phyloP scores from a whole-genome alignment of 371 early-diverging fungal species.

The Mycotypha africana region DNA sequence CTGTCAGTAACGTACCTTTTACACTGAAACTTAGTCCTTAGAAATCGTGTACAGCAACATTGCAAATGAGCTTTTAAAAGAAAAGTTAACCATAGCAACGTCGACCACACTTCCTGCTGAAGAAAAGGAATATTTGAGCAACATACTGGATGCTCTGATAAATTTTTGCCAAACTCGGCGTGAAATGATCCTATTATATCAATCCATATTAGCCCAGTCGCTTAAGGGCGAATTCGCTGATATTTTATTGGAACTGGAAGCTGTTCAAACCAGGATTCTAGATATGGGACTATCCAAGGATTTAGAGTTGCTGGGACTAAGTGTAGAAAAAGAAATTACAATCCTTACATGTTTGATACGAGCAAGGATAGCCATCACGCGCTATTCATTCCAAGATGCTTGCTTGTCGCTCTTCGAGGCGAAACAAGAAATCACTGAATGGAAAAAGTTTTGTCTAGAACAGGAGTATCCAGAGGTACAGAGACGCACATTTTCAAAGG shows the following conservation, averaged over 20 bases:
- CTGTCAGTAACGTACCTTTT: no score
- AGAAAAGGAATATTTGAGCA: slow-evolving; percentile 11
- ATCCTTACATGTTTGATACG: slow-evolving; percentile 35
- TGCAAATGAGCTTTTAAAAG: slow-evolving; percentile 25
- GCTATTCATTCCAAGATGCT: slow-evolving; percentile 54
- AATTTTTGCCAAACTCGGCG: slow-evolving; percentile 28
- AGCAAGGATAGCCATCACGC: slow-evolving; percentile 38
- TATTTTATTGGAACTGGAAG: slow-evolving; percentile 11
- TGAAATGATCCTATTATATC: slow-evolving; percentile 33
- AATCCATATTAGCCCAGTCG: slow-evolving; percentile 19
- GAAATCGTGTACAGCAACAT: slow-evolving; percentile 29
- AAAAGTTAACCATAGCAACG: slow-evolving; percentile 16
- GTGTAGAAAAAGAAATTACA: slow-evolving; percentile 43
- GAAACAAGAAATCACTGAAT: slow-evolving; percentile 39
- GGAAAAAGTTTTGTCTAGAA: slow-evolving; percentile 42
- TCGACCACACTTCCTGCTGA: background rate
- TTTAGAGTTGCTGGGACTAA: slow-evolving; percentile 38
- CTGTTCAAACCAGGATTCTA: slow-evolving; percentile 6
- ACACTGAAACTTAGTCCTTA: slow-evolving; percentile 19
- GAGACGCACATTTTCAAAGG: no score
- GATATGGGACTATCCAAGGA: slow-evolving; percentile 13
- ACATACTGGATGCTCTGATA: slow-evolving; percentile 17
- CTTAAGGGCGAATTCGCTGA: slow-evolving; percentile 17
- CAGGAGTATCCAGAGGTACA: slow-evolving; percentile 48
- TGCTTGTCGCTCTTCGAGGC: slow-evolving; percentile 44